These are phyloP conservation scores for Mycosphaerella arachidis DNA, from an alignment of 2,329 filamentous ascomycete genomes.

Conservation along the genomic window DNA sequence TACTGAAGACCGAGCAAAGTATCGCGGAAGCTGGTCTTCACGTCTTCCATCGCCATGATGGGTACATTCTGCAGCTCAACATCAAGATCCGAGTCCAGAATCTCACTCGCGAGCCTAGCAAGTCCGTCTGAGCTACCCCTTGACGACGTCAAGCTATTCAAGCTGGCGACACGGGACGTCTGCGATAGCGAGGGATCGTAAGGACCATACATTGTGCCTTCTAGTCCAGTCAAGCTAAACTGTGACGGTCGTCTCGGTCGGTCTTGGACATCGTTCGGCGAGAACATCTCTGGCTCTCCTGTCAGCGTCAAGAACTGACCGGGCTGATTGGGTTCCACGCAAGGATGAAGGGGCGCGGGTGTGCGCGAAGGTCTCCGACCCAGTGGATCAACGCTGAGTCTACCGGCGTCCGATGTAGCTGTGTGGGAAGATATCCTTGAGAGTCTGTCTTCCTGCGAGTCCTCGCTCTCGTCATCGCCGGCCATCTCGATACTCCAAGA, in stretches of 20 bases:
- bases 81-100: constrained; percentile 61
- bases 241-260: constrained; percentile 6
- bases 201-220: constrained; percentile 72
- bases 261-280: constrained; percentile 10
- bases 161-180: constrained; percentile 65
- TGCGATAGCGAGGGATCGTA: constrained; percentile 48
- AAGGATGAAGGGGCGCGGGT: constrained; percentile 22
- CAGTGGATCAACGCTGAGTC: constrained; percentile 10
- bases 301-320: constrained; percentile 24
- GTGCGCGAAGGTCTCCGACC: constrained; percentile 26
- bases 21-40: constrained; percentile 81
- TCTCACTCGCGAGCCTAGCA: constrained; percentile 36
- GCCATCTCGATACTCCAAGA: constrained; percentile 85
- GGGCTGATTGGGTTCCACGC: constrained; percentile 7
- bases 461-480: constrained; percentile 52
- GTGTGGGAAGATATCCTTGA: constrained; percentile 36
- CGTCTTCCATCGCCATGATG: constrained; percentile 80
- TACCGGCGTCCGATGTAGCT: constrained; percentile 20
- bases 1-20: constrained; percentile 92
- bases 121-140: constrained; percentile 42
- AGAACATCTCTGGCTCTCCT: constrained; percentile 25
- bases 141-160: constrained; percentile 52
- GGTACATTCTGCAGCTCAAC: constrained; percentile 93
- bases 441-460: constrained; percentile 32
- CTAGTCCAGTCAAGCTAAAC: constrained; percentile 52